These are phyloP conservation scores for Cordyceps farinosa DNA, from an alignment of 2,329 filamentous ascomycete genomes.

Conservation along the genomic window DNA sequence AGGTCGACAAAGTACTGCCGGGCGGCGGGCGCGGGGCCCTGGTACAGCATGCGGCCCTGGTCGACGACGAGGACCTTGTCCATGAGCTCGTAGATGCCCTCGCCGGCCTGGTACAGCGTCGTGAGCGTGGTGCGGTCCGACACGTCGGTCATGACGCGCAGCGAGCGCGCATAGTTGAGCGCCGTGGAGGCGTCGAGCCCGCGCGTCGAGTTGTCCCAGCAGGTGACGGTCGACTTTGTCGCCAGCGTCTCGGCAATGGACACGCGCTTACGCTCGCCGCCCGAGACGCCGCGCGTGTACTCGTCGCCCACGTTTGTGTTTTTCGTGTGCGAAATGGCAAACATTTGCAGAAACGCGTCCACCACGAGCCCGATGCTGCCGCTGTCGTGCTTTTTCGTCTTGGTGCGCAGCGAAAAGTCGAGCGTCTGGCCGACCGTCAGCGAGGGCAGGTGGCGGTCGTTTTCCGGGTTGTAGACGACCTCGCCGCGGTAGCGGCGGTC, in stretches of 20 bases:
- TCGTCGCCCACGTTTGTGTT: constrained; percentile 75
- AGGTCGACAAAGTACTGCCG: constrained; percentile 67
- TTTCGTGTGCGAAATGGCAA: constrained; percentile 72
- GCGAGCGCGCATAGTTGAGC: constrained; percentile 68
- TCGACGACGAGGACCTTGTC: constrained; percentile 81
- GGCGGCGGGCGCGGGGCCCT: constrained; percentile 59
- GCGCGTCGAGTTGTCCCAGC: constrained; percentile 77
- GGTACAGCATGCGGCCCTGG: constrained; percentile 65
- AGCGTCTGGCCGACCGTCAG: constrained; percentile 77
- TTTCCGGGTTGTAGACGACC: constrained; percentile 65
- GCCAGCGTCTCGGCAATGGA: constrained; percentile 75
- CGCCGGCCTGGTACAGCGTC: constrained; percentile 42
- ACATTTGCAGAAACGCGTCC: constrained; percentile 69
- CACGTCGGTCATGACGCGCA: constrained; percentile 72
- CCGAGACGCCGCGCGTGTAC: constrained; percentile 67
- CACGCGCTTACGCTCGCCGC: constrained; percentile 77
- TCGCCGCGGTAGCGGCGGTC: constrained; percentile 55
- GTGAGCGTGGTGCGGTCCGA: constrained; percentile 54
- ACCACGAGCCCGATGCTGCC: constrained; percentile 65
- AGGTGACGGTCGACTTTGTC: constrained; percentile 68
- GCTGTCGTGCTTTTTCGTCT: constrained; percentile 64
- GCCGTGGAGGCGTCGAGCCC: constrained; percentile 79
- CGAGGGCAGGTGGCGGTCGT: constrained; percentile 70
- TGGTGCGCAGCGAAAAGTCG: constrained; percentile 70
- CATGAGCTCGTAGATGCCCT: constrained; percentile 52